Percentiles rank a stretch among this genome's conserved stretches.
These are phyloP conservation scores for Besnoitia besnoiti DNA, from an alignment of 169 alveolate species.

Conservation along the genomic window DNA sequence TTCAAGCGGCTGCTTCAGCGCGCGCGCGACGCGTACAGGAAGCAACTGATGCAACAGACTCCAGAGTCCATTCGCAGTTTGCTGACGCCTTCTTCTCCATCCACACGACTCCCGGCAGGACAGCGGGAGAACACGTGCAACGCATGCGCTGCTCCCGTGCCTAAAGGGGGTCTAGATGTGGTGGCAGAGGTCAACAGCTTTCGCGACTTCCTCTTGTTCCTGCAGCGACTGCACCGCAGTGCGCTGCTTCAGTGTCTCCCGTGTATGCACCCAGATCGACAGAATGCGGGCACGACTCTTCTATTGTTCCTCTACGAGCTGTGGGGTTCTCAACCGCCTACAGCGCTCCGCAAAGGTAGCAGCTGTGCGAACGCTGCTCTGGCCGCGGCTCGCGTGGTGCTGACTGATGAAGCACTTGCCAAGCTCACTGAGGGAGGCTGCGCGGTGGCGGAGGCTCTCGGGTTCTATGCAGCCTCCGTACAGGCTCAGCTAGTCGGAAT, in stretches of 20 bases:
- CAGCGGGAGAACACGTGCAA: no score
- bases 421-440: background rate
- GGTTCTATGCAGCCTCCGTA: background rate
- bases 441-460: slow-evolving; percentile 32
- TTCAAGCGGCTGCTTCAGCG: slow-evolving; percentile 12
- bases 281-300: background rate
- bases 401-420: background rate
- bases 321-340: slow-evolving; percentile 38
- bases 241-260: slow-evolving; percentile 39
- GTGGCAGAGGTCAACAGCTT: background rate
- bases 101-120: background rate
- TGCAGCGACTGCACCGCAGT: background rate
- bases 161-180: background rate
- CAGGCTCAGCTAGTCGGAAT: background rate
- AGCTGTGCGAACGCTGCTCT: slow-evolving; percentile 28
- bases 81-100: background rate
- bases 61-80: background rate
- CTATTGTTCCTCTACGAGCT: slow-evolving; percentile 6
- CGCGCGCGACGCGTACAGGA: slow-evolving; percentile 29
- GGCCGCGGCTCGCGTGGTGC: background rate
- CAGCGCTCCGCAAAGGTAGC: slow-evolving; percentile 23
- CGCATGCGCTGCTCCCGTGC: background rate
- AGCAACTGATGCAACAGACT: background rate
- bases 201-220: background rate
- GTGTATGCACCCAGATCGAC: slow-evolving; percentile 11